Conservation (phyloP, 2,329 filamentous ascomycete species). For the Mariannaea sp. region DNA sequence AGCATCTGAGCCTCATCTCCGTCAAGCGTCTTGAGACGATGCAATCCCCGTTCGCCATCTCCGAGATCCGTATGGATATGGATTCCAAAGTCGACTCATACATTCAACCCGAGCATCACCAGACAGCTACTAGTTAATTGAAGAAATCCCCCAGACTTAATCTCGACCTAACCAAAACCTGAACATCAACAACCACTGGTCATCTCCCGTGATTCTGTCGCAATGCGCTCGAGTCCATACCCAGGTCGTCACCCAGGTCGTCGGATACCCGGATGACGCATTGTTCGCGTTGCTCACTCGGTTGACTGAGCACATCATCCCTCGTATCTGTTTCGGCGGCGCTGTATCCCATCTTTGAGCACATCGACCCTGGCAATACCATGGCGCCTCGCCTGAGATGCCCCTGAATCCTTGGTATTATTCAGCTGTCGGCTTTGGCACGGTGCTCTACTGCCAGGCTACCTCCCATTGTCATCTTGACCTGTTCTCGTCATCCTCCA, state of each 20-base stretch:
- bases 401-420: constrained; percentile 8
- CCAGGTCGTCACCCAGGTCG: background rate
- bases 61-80: constrained; percentile 30
- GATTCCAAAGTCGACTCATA: constrained; percentile 18
- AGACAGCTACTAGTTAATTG: constrained; percentile 12
- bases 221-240: constrained; percentile 15
- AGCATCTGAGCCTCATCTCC: constrained; percentile 7
- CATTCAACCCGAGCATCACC: background rate
- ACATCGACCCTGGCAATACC: constrained; percentile 18
- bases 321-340: constrained; percentile 14
- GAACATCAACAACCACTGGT: constrained; percentile 7
- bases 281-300: constrained; percentile 27
- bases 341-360: constrained; percentile 25
- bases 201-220: constrained; percentile 5
- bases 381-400: constrained; percentile 12
- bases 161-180: background rate
- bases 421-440: constrained; percentile 4
- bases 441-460: background rate
- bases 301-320: constrained; percentile 32
- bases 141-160: constrained; percentile 2
- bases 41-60: constrained; percentile 22
- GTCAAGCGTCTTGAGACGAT: constrained; percentile 15
- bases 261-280: constrained; percentile 16
- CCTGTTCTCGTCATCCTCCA: constrained; percentile 14
- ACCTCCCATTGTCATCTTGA: background rate